These are phyloP conservation scores for Agrocybe praecox DNA, from an alignment of 768 basidiomycete species.

Conservation along the genomic window DNA sequence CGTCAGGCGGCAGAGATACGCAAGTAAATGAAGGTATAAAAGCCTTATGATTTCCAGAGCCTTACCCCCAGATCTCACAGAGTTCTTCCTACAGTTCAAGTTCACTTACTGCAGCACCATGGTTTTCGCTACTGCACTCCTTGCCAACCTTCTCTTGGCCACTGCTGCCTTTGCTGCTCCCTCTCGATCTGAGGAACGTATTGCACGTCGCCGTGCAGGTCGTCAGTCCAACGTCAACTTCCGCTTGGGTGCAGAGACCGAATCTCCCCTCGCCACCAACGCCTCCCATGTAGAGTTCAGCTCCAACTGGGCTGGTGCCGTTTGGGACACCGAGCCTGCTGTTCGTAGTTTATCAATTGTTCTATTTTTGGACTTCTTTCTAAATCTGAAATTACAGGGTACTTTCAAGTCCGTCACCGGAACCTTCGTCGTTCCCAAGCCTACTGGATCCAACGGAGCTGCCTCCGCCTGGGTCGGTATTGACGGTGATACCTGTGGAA, in stretches of 20 bases:
- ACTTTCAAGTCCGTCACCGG: constrained; percentile 22
- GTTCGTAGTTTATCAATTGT: background rate
- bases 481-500: constrained; percentile 20
- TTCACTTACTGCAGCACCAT: background rate
- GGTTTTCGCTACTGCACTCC: background rate
- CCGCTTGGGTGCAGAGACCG: constrained; percentile 1
- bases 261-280: constrained; percentile 5
- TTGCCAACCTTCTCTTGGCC: constrained; percentile 17
- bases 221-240: constrained; percentile 9
- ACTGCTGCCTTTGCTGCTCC: constrained; percentile 15
- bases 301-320: constrained; percentile 21
- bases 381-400: background rate
- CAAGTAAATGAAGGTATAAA: too few species aligned
- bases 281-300: constrained; percentile 17
- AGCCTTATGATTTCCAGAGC: too few species aligned
- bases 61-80: background rate
- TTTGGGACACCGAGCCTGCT: constrained; percentile 13
- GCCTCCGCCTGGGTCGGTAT: constrained; percentile 23
- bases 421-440: constrained; percentile 20
- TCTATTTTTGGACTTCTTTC: background rate
- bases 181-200: constrained; percentile 17
- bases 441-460: constrained; percentile 13
- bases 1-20: too few species aligned
- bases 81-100: too few species aligned
- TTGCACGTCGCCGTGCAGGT: constrained; percentile 11